phyloP scores from a whole-genome alignment of 257 asterid species.

The Ballota nigra region DNA sequence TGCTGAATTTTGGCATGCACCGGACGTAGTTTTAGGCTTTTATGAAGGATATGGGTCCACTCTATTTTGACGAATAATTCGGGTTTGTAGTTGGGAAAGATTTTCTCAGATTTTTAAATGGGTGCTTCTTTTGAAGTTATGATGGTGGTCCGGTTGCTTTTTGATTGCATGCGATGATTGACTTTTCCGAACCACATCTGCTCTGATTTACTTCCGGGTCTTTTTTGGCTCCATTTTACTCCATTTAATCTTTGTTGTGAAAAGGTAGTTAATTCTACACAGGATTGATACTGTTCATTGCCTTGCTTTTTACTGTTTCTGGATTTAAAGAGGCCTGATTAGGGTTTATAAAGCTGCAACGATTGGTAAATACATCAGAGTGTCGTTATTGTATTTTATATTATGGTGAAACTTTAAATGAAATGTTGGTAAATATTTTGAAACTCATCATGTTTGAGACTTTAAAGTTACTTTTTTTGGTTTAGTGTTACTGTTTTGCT shows the following conservation, averaged over 20 bases:
- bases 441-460: not conserved
- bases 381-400: not conserved
- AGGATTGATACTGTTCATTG: slow-evolving; percentile 20
- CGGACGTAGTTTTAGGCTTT: slow-evolving; percentile 26
- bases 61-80: slow-evolving; percentile 24
- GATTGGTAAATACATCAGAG: not conserved
- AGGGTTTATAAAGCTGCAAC: slow-evolving; percentile 32
- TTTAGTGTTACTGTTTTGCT: slow-evolving; percentile 10
- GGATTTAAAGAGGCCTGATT: slow-evolving; percentile 22
- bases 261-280: slow-evolving; percentile 10
- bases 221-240: slow-evolving; percentile 7
- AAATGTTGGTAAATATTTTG: slow-evolving; percentile 2
- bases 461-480: slow-evolving; percentile 5
- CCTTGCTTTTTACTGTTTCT: slow-evolving; percentile 22
- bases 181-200: slow-evolving; percentile 15
- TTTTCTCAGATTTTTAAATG: slow-evolving; percentile 11
- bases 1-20: slow-evolving; percentile 37
- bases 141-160: slow-evolving; percentile 14
- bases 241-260: slow-evolving; percentile 6
- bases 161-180: slow-evolving; percentile 38
- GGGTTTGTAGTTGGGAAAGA: slow-evolving; percentile 23
- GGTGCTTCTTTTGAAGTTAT: not conserved
- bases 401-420: slow-evolving; percentile 1
- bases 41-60: slow-evolving; percentile 29
- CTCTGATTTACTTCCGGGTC: slow-evolving; percentile 6